These are phyloP conservation scores for Flaveria bidentis DNA, from an alignment of 129 eudicot species.

Conservation along the genomic window DNA sequence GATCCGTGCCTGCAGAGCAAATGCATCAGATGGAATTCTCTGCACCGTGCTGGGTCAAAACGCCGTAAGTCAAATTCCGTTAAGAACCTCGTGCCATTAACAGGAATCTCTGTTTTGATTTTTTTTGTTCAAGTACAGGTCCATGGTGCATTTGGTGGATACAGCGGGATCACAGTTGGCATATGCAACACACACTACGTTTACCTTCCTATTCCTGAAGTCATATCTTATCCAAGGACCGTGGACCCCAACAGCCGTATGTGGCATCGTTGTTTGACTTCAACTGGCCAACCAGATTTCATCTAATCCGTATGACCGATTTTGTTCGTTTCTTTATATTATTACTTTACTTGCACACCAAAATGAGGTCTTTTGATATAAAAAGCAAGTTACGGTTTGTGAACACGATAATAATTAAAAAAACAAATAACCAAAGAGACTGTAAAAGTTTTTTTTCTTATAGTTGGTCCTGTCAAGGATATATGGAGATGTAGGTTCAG, in stretches of 20 bases:
- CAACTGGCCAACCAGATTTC: slow-evolving; percentile 98
- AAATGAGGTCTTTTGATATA: neutral
- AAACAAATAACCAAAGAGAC: neutral
- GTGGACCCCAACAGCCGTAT: slow-evolving; percentile 98
- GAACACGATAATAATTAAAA: neutral
- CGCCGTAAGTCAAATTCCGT: slow-evolving; percentile 61
- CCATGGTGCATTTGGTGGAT: slow-evolving; percentile 99
- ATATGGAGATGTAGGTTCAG: neutral
- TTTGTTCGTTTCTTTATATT: neutral
- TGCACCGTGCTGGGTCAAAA: slow-evolving; percentile 98
- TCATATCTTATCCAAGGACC: slow-evolving; percentile 67
- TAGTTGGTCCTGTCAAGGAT: neutral
- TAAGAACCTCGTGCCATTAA: neutral
- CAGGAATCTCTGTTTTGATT: neutral
- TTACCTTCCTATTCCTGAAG: slow-evolving; percentile 96
- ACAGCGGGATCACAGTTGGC: slow-evolving; percentile 95
- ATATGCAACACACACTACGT: slow-evolving; percentile 96
- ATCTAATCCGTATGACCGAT: slow-evolving; percentile 35
- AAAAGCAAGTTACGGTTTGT: slow-evolving; percentile 5
- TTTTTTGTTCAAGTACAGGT: slow-evolving; percentile 55
- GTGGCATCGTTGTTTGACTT: slow-evolving; percentile 99
- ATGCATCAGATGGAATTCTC: slow-evolving; percentile 98
- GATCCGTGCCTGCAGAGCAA: slow-evolving; percentile 99
- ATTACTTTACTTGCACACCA: neutral
- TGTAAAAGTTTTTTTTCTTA: neutral